These are phyloP conservation scores for Amphicarpaea edgeworthii DNA, from an alignment of 306 rosid species.

Conservation along the genomic window DNA sequence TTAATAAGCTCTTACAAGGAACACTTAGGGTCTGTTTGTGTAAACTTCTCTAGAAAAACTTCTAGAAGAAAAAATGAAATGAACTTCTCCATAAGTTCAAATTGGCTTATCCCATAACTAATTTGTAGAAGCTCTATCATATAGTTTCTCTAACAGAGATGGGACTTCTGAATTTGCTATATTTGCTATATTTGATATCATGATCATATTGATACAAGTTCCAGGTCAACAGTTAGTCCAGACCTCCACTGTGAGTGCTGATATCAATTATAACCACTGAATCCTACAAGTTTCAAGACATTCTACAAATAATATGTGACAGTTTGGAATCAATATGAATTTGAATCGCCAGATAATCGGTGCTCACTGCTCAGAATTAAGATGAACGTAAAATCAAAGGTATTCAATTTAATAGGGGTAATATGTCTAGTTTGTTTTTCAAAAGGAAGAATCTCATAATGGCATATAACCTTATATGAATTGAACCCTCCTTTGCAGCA, in stretches of 20 bases:
- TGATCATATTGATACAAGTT: constrained; percentile 32
- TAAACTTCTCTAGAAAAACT: no score
- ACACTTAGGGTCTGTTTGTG: no score
- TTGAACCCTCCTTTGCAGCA: constrained; percentile 96
- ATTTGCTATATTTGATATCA: constrained; percentile 1
- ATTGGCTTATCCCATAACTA: no score
- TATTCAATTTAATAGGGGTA: constrained; percentile 25
- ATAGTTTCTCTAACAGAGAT: no score
- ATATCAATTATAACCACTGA: constrained; percentile 28
- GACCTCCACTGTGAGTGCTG: neutral
- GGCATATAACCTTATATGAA: constrained; percentile 80
- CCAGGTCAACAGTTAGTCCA: constrained; percentile 30
- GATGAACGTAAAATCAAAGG: constrained; percentile 34
- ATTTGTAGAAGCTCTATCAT: no score
- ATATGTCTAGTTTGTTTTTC: constrained; percentile 18
- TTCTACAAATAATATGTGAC: constrained; percentile 8
- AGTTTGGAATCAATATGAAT: constrained; percentile 19
- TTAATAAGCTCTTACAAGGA: constrained; percentile 8
- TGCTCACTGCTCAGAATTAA: neutral
- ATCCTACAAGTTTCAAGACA: constrained; percentile 18
- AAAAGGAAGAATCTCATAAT: constrained; percentile 38
- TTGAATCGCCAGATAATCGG: constrained; percentile 23
- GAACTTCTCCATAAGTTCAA: no score
- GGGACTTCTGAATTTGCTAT: no score
- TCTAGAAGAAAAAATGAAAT: no score